Evolutionary conservation across 192 early-diverging fungal species (phyloP).

Genomic region (Physocladia obscura): DNA sequence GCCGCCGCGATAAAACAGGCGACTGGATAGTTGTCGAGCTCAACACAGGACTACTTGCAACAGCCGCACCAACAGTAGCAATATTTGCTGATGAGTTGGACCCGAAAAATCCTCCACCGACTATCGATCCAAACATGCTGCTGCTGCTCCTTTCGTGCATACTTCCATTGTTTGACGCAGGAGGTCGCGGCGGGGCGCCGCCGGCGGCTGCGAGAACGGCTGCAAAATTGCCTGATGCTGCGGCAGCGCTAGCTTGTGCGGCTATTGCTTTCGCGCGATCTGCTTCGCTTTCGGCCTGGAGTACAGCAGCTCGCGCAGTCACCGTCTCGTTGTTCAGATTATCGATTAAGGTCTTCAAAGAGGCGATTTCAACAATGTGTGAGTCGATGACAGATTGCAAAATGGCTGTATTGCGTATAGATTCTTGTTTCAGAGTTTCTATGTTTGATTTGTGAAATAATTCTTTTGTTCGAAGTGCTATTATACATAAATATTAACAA

Average conservation of each 20-base stretch:
- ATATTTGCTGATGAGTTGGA: neutral
- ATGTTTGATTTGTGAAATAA: neutral
- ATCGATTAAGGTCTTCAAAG: neutral
- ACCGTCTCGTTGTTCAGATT: neutral
- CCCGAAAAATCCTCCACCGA: constrained; percentile 15
- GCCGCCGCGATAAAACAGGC: constrained; percentile 2
- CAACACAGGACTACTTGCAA: neutral
- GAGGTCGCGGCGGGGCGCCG: neutral
- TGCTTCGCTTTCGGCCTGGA: constrained; percentile 8
- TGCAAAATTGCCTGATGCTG: constrained; percentile 11
- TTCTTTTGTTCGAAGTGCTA: neutral
- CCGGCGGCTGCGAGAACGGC: constrained; percentile 4
- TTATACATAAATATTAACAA: neutral
- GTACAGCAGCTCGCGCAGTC: neutral
- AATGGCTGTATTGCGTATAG: neutral
- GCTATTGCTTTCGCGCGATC: constrained; percentile 21
- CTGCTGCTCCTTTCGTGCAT: too few relatives aligned
- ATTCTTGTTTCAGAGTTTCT: constrained; percentile 5
- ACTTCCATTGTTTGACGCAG: too few relatives aligned
- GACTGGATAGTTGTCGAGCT: neutral
- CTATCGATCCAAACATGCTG: neutral
- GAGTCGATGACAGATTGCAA: neutral
- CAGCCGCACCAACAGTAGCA: neutral
- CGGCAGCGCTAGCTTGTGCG: constrained; percentile 18
- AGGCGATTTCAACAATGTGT: neutral